A percentile compares a stretch with the other conserved stretches of the same genome.
Evolutionary conservation across 164 flowering plant genomes (phyloP).

Genomic region (Annona cherimola): DNA sequence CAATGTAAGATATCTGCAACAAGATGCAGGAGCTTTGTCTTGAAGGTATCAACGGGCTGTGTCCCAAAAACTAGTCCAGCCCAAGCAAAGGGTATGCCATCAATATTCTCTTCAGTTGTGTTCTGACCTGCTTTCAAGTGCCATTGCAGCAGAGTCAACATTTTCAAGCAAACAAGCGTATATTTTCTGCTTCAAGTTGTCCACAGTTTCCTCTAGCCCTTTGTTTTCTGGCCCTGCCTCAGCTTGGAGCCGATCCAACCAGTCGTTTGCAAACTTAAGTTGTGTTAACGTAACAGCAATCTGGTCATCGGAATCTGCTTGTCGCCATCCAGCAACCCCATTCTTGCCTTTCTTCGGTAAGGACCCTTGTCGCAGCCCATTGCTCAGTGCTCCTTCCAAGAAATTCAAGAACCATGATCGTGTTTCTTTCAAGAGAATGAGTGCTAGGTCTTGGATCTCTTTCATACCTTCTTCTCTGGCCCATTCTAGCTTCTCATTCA

Average conservation of each 20-base stretch:
- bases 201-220: conserved; percentile 35
- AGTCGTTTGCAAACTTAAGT: conserved; percentile 75
- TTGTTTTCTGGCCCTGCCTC: conserved; percentile 28
- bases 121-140: conserved; percentile 51
- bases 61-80: neutral
- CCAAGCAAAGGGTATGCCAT: neutral
- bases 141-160: conserved; percentile 75
- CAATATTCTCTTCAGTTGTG: conserved; percentile 20
- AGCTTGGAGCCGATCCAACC: conserved; percentile 52
- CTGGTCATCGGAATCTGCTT: conserved; percentile 38
- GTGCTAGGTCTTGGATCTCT: conserved; percentile 46
- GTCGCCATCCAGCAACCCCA: conserved; percentile 13
- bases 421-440: conserved; percentile 44
- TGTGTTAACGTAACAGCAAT: conserved; percentile 69
- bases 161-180: conserved; percentile 72
- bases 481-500: conserved; percentile 66
- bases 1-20: neutral
- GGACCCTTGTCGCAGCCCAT: conserved; percentile 33
- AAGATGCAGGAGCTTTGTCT: neutral
- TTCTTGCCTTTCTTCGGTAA: conserved; percentile 45
- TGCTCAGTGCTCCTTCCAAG: conserved; percentile 59
- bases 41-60: neutral
- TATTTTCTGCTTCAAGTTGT: conserved; percentile 62
- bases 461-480: conserved; percentile 50
- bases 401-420: conserved; percentile 69